These are phyloP conservation scores for Trametes hirsuta DNA, from an alignment of 1,284 basidiomycete species.

Conservation along the genomic window DNA sequence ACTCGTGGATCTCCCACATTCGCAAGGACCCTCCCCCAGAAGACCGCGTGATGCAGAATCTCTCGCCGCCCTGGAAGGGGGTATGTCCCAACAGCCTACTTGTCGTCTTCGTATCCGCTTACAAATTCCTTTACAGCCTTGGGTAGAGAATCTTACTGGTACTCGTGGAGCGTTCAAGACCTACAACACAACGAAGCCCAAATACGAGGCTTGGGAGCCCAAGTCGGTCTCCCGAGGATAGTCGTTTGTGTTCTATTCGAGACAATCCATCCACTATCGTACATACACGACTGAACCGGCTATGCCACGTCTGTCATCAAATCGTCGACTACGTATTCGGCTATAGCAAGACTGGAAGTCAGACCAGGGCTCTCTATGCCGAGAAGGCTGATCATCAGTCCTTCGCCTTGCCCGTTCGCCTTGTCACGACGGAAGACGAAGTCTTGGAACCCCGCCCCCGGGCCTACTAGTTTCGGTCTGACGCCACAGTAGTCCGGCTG, in stretches of 20 bases:
- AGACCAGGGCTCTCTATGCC: slow-evolving; percentile 82
- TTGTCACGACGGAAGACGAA: slow-evolving; percentile 72
- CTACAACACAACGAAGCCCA: slow-evolving; percentile 86
- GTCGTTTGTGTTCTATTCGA: slow-evolving; percentile 8
- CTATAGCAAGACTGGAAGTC: slow-evolving; percentile 75
- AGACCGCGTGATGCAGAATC: slow-evolving; percentile 71
- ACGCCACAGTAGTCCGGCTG: slow-evolving; percentile 92
- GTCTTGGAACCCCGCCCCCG: slow-evolving; percentile 81
- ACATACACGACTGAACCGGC: background rate
- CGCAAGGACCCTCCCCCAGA: slow-evolving; percentile 78
- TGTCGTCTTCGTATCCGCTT: background rate
- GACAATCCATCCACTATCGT: background rate
- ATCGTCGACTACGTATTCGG: slow-evolving; percentile 69
- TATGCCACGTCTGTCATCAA: slow-evolving; percentile 41
- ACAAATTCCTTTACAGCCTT: slow-evolving; percentile 51
- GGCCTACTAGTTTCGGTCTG: slow-evolving; percentile 85
- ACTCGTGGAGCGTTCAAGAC: slow-evolving; percentile 87
- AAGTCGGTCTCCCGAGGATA: slow-evolving; percentile 57
- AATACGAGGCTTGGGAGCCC: slow-evolving; percentile 85
- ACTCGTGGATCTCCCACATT: slow-evolving; percentile 93
- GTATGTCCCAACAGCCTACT: slow-evolving; percentile 51
- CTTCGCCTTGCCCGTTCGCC: slow-evolving; percentile 33
- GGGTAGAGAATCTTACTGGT: slow-evolving; percentile 87
- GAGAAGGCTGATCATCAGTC: slow-evolving; percentile 74
- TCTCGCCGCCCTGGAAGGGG: slow-evolving; percentile 79